These are phyloP conservation scores for Sporothrix globosa DNA, from an alignment of 2,329 filamentous ascomycete genomes.

Conservation along the genomic window DNA sequence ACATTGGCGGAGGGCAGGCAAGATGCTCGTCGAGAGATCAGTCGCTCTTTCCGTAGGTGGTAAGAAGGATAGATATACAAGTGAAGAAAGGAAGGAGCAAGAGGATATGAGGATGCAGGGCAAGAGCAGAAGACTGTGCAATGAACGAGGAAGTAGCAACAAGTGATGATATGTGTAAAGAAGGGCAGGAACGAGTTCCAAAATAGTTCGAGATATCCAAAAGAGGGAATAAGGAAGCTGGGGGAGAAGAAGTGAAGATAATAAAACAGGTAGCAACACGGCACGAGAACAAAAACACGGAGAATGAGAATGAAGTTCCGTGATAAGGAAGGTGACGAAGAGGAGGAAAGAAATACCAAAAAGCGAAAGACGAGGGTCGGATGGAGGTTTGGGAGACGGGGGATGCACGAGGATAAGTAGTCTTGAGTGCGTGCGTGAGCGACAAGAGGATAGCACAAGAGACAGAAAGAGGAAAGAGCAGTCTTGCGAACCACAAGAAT, in stretches of 20 bases:
- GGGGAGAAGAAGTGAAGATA: slow-evolving; percentile 40
- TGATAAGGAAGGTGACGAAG: slow-evolving; percentile 40
- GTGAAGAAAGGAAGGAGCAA: slow-evolving; percentile 23
- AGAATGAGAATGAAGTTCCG: slow-evolving; percentile 55
- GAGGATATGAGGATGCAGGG: slow-evolving; percentile 16
- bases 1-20: slow-evolving; percentile 33
- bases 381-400: slow-evolving; percentile 40
- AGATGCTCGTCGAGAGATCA: slow-evolving; percentile 33
- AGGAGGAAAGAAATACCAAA: slow-evolving; percentile 37
- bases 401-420: slow-evolving; percentile 53
- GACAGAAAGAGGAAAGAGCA: not conserved
- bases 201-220: slow-evolving; percentile 52
- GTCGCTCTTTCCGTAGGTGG: slow-evolving; percentile 31
- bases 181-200: slow-evolving; percentile 52
- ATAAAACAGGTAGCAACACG: slow-evolving; percentile 32
- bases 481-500: slow-evolving; percentile 22
- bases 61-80: slow-evolving; percentile 16
- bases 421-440: slow-evolving; percentile 34
- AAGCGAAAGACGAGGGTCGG: slow-evolving; percentile 48
- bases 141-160: slow-evolving; percentile 25
- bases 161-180: slow-evolving; percentile 43
- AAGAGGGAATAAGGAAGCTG: slow-evolving; percentile 41
- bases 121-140: slow-evolving; percentile 18
- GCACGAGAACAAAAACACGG: slow-evolving; percentile 47
- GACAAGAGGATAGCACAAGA: slow-evolving; percentile 15